These are phyloP conservation scores for Sclerospora graminicola DNA, from an alignment of 352 stramenopile species.

Conservation along the genomic window DNA sequence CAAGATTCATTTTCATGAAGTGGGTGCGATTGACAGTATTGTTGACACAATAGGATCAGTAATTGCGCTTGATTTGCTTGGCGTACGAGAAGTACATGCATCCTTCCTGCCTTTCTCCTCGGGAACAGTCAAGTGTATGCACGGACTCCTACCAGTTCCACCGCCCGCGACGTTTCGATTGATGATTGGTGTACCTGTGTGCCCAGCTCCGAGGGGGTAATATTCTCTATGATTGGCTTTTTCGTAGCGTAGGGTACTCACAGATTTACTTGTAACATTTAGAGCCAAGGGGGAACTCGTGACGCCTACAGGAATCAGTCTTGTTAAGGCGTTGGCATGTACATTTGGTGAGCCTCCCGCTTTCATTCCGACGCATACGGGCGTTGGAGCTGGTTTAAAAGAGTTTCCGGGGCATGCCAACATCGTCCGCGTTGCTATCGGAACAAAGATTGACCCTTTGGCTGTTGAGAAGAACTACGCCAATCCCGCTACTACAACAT, in stretches of 20 bases:
- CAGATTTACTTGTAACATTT: not conserved
- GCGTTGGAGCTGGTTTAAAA: conserved; percentile 81
- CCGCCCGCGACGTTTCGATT: conserved; percentile 91
- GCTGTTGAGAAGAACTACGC: conserved; percentile 23
- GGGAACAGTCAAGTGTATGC: conserved; percentile 90
- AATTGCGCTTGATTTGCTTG: conserved; percentile 88
- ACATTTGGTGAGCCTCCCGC: conserved; percentile 66
- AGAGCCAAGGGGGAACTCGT: conserved; percentile 89
- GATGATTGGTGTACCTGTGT: conserved; percentile 90
- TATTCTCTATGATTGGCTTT: not conserved
- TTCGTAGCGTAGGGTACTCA: not conserved
- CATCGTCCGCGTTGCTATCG: conserved; percentile 84
- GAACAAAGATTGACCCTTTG: conserved; percentile 33
- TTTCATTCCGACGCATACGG: conserved; percentile 67
- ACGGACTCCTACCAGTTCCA: conserved; percentile 93
- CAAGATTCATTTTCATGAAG: conserved; percentile 96
- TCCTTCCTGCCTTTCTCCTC: conserved; percentile 85
- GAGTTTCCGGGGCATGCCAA: conserved; percentile 85
- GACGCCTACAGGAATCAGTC: conserved; percentile 92
- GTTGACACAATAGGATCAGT: conserved; percentile 94
- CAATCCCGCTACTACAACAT: conserved; percentile 17
- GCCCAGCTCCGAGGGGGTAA: conserved; percentile 80
- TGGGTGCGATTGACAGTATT: conserved; percentile 95
- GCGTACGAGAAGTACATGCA: conserved; percentile 81
- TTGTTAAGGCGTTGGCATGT: conserved; percentile 84